These are phyloP conservation scores for Echites panduratus DNA, from an alignment of 257 asterid species.

Conservation along the genomic window DNA sequence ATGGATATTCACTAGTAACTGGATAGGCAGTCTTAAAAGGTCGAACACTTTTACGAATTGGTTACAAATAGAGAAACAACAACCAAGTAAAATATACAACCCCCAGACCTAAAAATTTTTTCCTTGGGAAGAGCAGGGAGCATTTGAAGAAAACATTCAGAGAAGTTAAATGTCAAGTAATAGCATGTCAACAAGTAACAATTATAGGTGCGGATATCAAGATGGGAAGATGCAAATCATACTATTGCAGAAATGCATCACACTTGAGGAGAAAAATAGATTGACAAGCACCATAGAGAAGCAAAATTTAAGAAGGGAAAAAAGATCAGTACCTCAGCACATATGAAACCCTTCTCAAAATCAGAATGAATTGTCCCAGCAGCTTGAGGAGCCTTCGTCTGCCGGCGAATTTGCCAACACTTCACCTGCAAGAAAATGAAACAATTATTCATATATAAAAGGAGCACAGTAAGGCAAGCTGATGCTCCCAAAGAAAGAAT, in stretches of 20 bases:
- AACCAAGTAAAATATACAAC: neutral
- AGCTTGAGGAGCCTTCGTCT: slow-evolving; percentile 92
- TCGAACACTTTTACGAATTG: neutral
- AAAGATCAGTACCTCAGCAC: slow-evolving; percentile 70
- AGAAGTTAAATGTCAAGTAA: neutral
- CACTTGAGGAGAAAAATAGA: neutral
- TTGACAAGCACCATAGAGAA: neutral
- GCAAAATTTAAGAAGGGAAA: neutral
- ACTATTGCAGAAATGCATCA: neutral
- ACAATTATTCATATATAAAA: neutral
- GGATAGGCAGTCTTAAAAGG: neutral
- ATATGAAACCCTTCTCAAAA: slow-evolving; percentile 92
- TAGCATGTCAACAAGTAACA: neutral
- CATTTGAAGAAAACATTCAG: neutral
- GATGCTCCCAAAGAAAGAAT: neutral
- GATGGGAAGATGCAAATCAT: neutral
- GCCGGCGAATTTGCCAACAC: slow-evolving; percentile 98
- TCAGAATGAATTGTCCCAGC: slow-evolving; percentile 97
- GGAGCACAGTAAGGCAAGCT: neutral
- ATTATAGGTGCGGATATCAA: neutral
- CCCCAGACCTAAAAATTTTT: neutral
- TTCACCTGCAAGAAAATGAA: slow-evolving; percentile 54
- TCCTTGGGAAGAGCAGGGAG: neutral
- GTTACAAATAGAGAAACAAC: neutral
- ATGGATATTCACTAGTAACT: neutral